These are phyloP conservation scores for Phytophthora megakarya DNA, from an alignment of 352 stramenopile genomes.

Conservation along the genomic window DNA sequence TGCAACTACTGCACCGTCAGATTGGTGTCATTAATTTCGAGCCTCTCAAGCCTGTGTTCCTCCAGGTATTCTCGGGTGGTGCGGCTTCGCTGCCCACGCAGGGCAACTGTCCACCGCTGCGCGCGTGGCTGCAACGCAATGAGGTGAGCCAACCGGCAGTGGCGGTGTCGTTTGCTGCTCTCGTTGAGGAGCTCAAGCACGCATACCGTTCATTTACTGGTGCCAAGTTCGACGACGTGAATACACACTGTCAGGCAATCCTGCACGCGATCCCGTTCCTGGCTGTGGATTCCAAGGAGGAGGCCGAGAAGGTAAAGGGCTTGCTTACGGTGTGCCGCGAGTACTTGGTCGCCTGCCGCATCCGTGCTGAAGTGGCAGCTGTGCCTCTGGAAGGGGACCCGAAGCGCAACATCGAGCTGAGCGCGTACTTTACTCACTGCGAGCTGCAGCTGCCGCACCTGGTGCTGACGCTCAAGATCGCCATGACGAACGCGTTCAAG, in stretches of 20 bases:
- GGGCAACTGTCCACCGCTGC: conserved; percentile 74
- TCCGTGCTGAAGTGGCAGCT: conserved; percentile 90
- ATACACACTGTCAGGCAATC: conserved; percentile 92
- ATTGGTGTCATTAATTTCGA: conserved; percentile 98
- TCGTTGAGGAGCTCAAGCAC: conserved; percentile 94
- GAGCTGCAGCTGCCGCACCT: conserved; percentile 98
- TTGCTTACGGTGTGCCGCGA: conserved; percentile 96
- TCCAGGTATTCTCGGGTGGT: conserved; percentile 84
- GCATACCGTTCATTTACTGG: conserved; percentile 97
- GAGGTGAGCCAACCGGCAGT: conserved; percentile 88
- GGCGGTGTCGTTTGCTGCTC: conserved; percentile 86
- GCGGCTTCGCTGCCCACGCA: conserved; percentile 86
- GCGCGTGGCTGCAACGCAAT: conserved; percentile 86
- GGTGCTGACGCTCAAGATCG: conserved; percentile 98
- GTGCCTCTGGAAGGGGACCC: conserved; percentile 72
- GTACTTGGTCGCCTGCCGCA: conserved; percentile 97
- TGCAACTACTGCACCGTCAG: conserved; percentile 98
- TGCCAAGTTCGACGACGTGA: conserved; percentile 98
- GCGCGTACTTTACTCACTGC: conserved; percentile 99
- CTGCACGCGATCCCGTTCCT: conserved; percentile 96
- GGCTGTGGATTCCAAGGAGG: conserved; percentile 91
- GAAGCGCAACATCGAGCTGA: conserved; percentile 96
- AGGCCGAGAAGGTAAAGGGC: conserved; percentile 95
- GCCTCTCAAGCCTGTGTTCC: conserved; percentile 92
- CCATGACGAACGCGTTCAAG: conserved; percentile 99